Percentiles rank a stretch among this genome's conserved stretches.
These are phyloP conservation scores for Pochonia chlamydosporia DNA, from an alignment of 2,329 filamentous ascomycete genomes.

Conservation along the genomic window DNA sequence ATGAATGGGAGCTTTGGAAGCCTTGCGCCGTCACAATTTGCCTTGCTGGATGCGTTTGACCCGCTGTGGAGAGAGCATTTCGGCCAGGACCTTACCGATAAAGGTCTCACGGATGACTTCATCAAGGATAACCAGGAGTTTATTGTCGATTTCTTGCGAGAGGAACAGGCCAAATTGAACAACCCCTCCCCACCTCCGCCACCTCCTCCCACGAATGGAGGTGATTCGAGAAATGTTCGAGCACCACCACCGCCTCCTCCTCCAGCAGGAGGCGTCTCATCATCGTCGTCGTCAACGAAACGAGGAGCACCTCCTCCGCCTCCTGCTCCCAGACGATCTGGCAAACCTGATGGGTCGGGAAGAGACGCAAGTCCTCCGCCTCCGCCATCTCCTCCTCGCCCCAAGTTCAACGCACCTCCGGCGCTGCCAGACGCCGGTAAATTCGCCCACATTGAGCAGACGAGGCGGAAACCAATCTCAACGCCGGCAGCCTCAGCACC, in stretches of 20 bases:
- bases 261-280: slow-evolving; percentile 11
- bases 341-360: slow-evolving; percentile 54
- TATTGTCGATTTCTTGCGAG: slow-evolving; percentile 57
- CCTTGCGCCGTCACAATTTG: slow-evolving; percentile 48
- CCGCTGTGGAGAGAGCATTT: slow-evolving; percentile 60
- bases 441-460: slow-evolving; percentile 55
- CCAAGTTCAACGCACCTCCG: slow-evolving; percentile 77
- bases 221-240: slow-evolving; percentile 22
- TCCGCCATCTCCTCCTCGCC: slow-evolving; percentile 50
- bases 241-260: slow-evolving; percentile 30
- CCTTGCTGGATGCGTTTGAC: slow-evolving; percentile 58
- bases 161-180: slow-evolving; percentile 42
- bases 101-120: slow-evolving; percentile 60
- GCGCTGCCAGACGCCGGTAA: slow-evolving; percentile 87
- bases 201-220: slow-evolving; percentile 25
- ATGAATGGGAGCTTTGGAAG: slow-evolving; percentile 39
- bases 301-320: slow-evolving; percentile 25
- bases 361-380: slow-evolving; percentile 65
- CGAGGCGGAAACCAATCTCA: slow-evolving; percentile 19
- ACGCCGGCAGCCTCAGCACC: slow-evolving; percentile 10
- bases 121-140: slow-evolving; percentile 65
- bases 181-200: slow-evolving; percentile 19
- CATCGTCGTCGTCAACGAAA: slow-evolving; percentile 10
- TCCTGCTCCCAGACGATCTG: slow-evolving; percentile 52
- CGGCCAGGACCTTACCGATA: slow-evolving; percentile 56